phyloP scores from a whole-genome alignment of 164 flowering plant species.

The Malania oleifera region DNA sequence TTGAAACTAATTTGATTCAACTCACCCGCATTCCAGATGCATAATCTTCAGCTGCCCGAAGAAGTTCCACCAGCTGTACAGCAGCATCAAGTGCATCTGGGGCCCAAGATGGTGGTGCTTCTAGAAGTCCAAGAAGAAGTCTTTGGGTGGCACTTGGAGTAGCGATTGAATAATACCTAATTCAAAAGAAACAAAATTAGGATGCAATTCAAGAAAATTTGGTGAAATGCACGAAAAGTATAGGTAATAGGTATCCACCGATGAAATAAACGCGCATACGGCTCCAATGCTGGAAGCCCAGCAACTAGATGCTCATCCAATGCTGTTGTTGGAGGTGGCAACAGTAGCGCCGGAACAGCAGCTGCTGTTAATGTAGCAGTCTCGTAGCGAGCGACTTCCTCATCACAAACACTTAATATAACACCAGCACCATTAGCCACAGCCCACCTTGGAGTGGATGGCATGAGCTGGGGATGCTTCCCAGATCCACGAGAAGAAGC shows the following conservation, averaged over 20 bases:
- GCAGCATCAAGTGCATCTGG: conserved; percentile 99
- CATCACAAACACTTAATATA: conserved; percentile 91
- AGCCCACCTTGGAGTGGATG: conserved; percentile 98
- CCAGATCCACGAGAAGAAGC: conserved; percentile 89
- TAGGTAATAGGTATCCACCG: conserved; percentile 34
- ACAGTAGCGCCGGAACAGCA: conserved; percentile 94
- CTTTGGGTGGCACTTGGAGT: conserved; percentile 98
- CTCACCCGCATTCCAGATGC: conserved; percentile 92
- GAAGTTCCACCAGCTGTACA: conserved; percentile 96
- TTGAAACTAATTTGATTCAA: not conserved
- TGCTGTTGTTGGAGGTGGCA: conserved; percentile 94
- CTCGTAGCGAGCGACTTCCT: conserved; percentile 91
- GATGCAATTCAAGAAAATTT: not conserved
- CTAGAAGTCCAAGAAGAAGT: conserved; percentile 89
- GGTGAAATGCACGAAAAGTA: conserved; percentile 1
- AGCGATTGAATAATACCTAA: conserved; percentile 90
- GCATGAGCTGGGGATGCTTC: conserved; percentile 96
- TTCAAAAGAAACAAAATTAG: conserved; percentile 8
- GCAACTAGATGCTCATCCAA: conserved; percentile 96
- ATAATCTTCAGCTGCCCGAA: conserved; percentile 95
- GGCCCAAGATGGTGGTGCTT: conserved; percentile 99
- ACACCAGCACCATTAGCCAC: conserved; percentile 99
- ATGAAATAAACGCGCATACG: conserved; percentile 94
- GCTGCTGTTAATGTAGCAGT: conserved; percentile 91
- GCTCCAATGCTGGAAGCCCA: conserved; percentile 95